phyloP scores from a whole-genome alignment of 2,329 filamentous ascomycete species.

The Botrytis pseudocinerea region DNA sequence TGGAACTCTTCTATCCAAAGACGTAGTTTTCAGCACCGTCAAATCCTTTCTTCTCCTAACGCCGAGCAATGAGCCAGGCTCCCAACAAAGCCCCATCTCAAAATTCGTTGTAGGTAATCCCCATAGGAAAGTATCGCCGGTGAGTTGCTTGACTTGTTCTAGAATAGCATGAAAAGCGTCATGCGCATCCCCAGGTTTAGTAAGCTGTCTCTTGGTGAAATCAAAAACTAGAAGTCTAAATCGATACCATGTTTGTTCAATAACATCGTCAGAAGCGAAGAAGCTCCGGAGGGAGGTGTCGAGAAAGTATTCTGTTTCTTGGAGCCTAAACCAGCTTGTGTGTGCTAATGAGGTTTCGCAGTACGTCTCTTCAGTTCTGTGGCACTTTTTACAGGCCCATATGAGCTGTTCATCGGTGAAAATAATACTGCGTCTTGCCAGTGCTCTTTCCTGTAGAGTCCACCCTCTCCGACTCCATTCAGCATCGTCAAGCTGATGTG shows the following conservation, averaged over 20 bases:
- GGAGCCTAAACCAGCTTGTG: background rate
- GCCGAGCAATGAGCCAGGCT: background rate
- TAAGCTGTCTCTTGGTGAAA: background rate
- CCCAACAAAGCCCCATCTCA: conserved; percentile 7
- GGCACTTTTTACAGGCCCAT: conserved; percentile 34
- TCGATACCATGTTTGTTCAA: background rate
- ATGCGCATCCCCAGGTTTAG: background rate
- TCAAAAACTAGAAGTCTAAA: background rate
- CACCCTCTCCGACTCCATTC: conserved; percentile 29
- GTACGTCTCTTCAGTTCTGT: conserved; percentile 10
- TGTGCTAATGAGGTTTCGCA: conserved; percentile 6
- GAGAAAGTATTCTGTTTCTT: conserved; percentile 1
- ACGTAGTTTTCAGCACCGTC: background rate
- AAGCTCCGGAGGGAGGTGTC: background rate
- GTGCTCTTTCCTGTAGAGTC: conserved; percentile 33
- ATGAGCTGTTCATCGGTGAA: conserved; percentile 30
- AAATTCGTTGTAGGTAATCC: background rate
- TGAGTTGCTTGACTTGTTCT: background rate
- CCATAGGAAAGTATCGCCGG: background rate
- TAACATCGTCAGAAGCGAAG: background rate
- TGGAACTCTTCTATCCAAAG: background rate
- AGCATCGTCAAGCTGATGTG: background rate
- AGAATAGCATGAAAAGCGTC: background rate
- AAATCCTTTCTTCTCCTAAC: background rate
- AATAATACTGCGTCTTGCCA: conserved; percentile 32